Evolutionary conservation across 345 rosid species (phyloP), one percentile per base, ranked within the genome.

Genomic region (Euclidium syriacum): DNA sequence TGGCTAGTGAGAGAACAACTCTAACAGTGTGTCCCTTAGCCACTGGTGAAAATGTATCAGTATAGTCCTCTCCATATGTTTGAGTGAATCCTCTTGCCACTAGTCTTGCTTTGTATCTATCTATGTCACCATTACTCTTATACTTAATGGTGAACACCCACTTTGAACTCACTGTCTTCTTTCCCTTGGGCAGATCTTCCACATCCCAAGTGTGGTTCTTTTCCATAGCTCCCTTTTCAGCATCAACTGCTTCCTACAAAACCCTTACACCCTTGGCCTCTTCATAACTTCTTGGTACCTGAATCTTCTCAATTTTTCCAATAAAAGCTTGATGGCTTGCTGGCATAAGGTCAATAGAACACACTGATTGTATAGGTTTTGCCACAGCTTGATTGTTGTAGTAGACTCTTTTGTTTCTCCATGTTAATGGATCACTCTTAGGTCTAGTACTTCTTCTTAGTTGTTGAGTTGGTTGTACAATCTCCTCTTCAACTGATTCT

Each of bases 221-320:
- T 17, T 3, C 1, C 46, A 41, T 41, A 4, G 48, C 48, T 0
- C 0, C n/a, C 0, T 3, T 4, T 1, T 42, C 48, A 18, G 17
- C 48, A 0, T 1, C 12, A 1, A 42, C 12, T 6, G n/a, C 48
- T 8, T 12, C 5, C 1, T 0, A 1, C 16, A 16, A 46, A 12
- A 3, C 48, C 3, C 19, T 10, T 0, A 0, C 19, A 0, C 9
- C 12, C 19, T 8, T 7, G 0, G 1, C n/a, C n/a, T n/a, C n/a
- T n/a, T n/a, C n/a, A n/a, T n/a, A n/a, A n/a, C n/a, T n/a, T n/a
- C n/a, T n/a, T n/a, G 48, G 22, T 0, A 40, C 9, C 5, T 3
- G 1, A 1, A 8, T 0, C 0, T 1, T 1, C 2, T 18, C 24
- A 1, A n/a, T n/a, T n/a, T n/a, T n/a, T n/a, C n/a, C 25, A 19